These are phyloP conservation scores for Bryoglossum gracile DNA, from an alignment of 495 filamentous ascomycete genomes.

Conservation along the genomic window DNA sequence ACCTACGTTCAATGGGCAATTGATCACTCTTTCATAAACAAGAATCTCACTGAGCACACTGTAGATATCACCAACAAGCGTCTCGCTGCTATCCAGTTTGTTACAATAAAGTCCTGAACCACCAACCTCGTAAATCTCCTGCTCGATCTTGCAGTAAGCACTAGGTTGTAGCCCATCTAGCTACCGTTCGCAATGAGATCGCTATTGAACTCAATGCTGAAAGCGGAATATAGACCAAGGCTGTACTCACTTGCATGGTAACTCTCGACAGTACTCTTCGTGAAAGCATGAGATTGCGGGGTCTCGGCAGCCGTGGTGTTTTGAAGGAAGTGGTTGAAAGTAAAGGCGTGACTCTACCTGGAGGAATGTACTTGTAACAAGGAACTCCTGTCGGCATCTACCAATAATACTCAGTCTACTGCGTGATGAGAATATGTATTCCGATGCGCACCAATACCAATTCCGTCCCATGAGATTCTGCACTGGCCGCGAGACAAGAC, in stretches of 20 bases:
- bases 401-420: constrained; percentile 32
- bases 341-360: constrained; percentile 30
- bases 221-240: constrained; percentile 33
- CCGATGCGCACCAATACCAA: constrained; percentile 27
- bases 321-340: constrained; percentile 35
- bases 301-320: constrained; percentile 33
- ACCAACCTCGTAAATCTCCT: constrained; percentile 37
- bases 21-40: constrained; percentile 25
- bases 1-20: constrained; percentile 34
- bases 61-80: constrained; percentile 29
- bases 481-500: background rate
- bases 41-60: constrained; percentile 25
- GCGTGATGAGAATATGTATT: constrained; percentile 33
- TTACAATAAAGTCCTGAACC: constrained; percentile 43
- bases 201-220: constrained; percentile 1
- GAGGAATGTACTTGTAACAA: constrained; percentile 28
- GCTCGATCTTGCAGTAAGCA: constrained; percentile 27
- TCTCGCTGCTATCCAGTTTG: constrained; percentile 37
- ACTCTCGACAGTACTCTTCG: constrained; percentile 36
- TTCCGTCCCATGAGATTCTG: constrained; percentile 37
- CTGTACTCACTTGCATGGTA: constrained; percentile 32
- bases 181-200: constrained; percentile 2
- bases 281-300: constrained; percentile 36
- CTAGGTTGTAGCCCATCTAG: background rate
- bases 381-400: constrained; percentile 35